A percentile compares a stretch with the other conserved stretches of the same genome.
Evolutionary conservation across 306 rosid genomes (phyloP).

Genomic region (Castanospermum australe): DNA sequence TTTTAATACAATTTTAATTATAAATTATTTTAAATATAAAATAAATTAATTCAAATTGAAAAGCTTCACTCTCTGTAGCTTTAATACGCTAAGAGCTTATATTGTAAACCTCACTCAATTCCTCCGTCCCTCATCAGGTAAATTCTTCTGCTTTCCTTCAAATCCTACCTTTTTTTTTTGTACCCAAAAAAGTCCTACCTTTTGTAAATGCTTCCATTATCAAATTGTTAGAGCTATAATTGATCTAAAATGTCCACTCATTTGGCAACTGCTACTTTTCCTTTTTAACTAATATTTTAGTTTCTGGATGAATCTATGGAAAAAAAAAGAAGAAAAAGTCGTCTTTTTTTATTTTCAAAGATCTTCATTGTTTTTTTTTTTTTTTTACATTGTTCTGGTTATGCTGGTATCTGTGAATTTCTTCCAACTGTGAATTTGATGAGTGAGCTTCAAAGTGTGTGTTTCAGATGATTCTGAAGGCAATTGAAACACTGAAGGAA

Average conservation of each 20-base stretch:
- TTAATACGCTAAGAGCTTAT: slow-evolving; percentile 50
- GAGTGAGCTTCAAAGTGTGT: background rate
- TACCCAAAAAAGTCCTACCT: background rate
- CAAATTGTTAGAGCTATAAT: background rate
- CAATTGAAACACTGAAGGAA: slow-evolving; percentile 45
- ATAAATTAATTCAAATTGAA: too few species aligned
- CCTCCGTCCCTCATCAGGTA: slow-evolving; percentile 65
- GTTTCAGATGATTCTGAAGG: slow-evolving; percentile 54
- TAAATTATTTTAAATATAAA: too few species aligned
- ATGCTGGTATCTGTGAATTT: background rate
- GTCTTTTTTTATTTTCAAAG: too few species aligned
- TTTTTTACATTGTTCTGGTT: background rate
- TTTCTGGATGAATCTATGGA: background rate
- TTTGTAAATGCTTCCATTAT: background rate
- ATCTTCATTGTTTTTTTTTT: background rate
- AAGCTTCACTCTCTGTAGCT: slow-evolving; percentile 26
- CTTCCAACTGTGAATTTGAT: background rate
- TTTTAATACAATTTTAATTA: too few species aligned
- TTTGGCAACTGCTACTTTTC: too few species aligned
- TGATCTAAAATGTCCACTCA: background rate
- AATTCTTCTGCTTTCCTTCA: background rate
- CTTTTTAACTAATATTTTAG: too few species aligned
- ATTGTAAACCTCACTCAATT: slow-evolving; percentile 40
- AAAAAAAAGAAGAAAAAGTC: too few species aligned
- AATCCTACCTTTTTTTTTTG: background rate